A percentile compares a stretch with the other conserved stretches of the same genome.
phyloP scores from a whole-genome alignment of 345 rosid species.

The Cardamine occulta region DNA sequence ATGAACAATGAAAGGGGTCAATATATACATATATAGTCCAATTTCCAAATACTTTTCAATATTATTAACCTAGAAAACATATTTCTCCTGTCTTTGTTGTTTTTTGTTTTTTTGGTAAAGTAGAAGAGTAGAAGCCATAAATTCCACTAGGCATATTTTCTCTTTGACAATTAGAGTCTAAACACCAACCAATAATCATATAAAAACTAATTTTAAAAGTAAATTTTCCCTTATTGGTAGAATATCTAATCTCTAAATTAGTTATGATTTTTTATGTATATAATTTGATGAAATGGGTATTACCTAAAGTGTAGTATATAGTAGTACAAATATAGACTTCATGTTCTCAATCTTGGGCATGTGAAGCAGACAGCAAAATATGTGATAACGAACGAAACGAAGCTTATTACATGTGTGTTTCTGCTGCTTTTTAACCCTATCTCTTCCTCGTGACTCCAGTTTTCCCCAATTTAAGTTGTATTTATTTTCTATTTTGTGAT shows the following conservation, averaged over 20 bases:
- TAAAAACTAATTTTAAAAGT: background rate
- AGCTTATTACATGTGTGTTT: constrained; percentile 38
- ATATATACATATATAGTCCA: constrained; percentile 2
- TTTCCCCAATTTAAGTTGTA: background rate
- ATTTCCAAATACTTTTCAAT: background rate
- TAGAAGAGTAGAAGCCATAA: background rate
- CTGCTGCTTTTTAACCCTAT: constrained; percentile 20
- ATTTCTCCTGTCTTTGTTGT: constrained; percentile 26
- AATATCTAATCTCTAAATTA: background rate
- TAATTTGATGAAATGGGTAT: background rate
- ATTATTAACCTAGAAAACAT: background rate
- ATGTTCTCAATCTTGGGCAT: constrained; percentile 40
- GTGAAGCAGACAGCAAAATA: constrained; percentile 34
- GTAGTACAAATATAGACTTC: constrained; percentile 34
- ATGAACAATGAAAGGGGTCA: background rate
- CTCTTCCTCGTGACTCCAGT: constrained; percentile 37
- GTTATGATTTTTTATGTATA: background rate
- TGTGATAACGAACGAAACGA: constrained; percentile 27
- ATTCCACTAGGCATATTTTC: background rate
- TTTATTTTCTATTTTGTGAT: constrained; percentile 1
- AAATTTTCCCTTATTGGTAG: background rate
- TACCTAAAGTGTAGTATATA: background rate
- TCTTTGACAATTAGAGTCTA: background rate
- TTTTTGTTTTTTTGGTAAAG: background rate
- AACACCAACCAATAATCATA: background rate